A percentile compares a stretch with the other conserved stretches of the same genome.
Conservation (phyloP, 495 filamentous ascomycete species). For the Paragyromitra xinjiangensis region DNA sequence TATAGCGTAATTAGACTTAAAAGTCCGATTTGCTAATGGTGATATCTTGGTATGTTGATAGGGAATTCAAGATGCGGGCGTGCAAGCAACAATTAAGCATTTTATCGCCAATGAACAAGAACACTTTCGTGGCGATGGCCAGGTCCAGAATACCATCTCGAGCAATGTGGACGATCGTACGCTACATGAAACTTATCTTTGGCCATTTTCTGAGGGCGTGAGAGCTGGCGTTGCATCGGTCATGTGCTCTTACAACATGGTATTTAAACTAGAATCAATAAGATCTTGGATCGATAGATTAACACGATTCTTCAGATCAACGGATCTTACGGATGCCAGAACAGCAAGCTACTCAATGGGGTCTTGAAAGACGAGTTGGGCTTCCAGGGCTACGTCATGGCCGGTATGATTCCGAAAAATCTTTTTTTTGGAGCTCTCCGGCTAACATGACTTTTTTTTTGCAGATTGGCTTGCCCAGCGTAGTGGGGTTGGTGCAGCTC, state of each 20-base stretch:
- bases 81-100: constrained; percentile 78
- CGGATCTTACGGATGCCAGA: constrained; percentile 73
- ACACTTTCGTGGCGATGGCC: constrained; percentile 51
- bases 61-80: constrained; percentile 77
- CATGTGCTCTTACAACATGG: constrained; percentile 80
- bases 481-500: constrained; percentile 73
- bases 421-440: not conserved
- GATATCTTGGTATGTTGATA: not conserved
- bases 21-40: not conserved
- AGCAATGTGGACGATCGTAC: constrained; percentile 73
- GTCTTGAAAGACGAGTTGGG: constrained; percentile 79
- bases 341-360: constrained; percentile 75
- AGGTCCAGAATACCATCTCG: constrained; percentile 35
- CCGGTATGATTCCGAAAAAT: constrained; percentile 3
- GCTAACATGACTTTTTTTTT: constrained; percentile 59
- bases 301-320: constrained; percentile 66
- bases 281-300: constrained; percentile 14
- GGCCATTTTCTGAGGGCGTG: constrained; percentile 79
- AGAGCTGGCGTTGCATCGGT: constrained; percentile 73
- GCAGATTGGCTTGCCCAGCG: constrained; percentile 82
- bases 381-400: constrained; percentile 73
- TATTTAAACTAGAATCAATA: constrained; percentile 56
- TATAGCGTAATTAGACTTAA: not conserved
- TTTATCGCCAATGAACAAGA: constrained; percentile 80
- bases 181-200: constrained; percentile 79